phyloP scores from a whole-genome alignment of 768 basidiomycete species.

The Kwoniella newhampshirensis region DNA sequence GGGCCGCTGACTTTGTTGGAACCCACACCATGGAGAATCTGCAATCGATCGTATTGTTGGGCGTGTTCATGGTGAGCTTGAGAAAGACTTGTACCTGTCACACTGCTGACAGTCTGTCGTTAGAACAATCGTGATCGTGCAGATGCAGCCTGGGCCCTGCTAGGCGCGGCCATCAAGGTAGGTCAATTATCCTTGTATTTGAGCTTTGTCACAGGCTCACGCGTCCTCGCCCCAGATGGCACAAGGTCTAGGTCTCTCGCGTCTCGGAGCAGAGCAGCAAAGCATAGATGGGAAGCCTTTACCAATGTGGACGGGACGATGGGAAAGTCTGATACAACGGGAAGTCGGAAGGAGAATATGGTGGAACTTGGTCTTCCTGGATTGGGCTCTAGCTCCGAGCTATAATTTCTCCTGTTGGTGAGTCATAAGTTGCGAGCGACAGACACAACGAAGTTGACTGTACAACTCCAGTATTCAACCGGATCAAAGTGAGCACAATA shows the following conservation, averaged over 20 bases:
- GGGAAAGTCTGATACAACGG: constrained; percentile 52
- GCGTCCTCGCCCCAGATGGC: constrained; percentile 45
- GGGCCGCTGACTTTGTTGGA: constrained; percentile 52
- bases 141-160: constrained; percentile 53
- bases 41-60: constrained; percentile 48
- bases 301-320: constrained; percentile 52
- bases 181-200: neutral
- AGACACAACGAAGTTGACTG: neutral
- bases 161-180: constrained; percentile 53
- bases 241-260: constrained; percentile 52
- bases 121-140: constrained; percentile 54
- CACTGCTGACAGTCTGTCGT: neutral
- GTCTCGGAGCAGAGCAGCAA: constrained; percentile 52
- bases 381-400: constrained; percentile 53
- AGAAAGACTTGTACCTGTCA: neutral
- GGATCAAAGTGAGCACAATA: constrained; percentile 50
- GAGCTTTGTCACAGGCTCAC: constrained; percentile 3
- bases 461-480: constrained; percentile 42
- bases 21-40: constrained; percentile 47
- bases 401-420: constrained; percentile 47
- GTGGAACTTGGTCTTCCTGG: constrained; percentile 54
- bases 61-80: constrained; percentile 48
- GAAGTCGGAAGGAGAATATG: constrained; percentile 52
- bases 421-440: neutral
- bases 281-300: constrained; percentile 36